A percentile compares a stretch with the other conserved stretches of the same genome.
Evolutionary conservation across 352 stramenopile species (phyloP).

Genomic region (Phytophthora multivora): DNA sequence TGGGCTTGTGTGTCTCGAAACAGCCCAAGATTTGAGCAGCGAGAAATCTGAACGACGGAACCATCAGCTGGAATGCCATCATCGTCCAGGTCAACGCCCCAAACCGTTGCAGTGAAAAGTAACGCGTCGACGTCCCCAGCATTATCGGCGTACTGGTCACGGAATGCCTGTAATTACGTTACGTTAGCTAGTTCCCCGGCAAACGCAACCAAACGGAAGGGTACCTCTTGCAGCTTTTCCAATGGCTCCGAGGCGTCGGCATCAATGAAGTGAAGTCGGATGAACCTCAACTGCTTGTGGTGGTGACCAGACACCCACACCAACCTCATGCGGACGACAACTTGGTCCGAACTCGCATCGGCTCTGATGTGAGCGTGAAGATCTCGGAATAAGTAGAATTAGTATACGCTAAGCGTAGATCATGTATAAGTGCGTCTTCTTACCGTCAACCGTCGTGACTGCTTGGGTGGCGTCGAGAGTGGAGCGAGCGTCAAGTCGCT

Average conservation of each 20-base stretch:
- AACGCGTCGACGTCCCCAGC: background rate
- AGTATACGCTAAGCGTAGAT: background rate
- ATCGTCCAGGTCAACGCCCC: background rate
- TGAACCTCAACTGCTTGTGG: background rate
- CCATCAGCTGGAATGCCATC: background rate
- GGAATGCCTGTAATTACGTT: background rate
- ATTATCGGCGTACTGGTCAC: background rate
- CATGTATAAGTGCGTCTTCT: too few species aligned
- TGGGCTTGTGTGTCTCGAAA: background rate
- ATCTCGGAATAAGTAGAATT: background rate
- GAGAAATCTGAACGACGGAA: background rate
- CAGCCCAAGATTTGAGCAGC: background rate
- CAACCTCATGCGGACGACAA: background rate
- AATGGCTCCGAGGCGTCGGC: background rate
- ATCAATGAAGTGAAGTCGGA: background rate
- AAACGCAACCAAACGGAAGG: background rate
- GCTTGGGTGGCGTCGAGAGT: too few species aligned
- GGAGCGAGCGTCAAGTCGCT: too few species aligned
- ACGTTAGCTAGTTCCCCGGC: background rate
- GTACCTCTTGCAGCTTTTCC: background rate
- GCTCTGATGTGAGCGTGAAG: background rate
- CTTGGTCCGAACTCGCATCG: background rate
- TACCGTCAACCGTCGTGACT: too few species aligned
- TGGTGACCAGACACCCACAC: background rate
- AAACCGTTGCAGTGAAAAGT: conserved; percentile 1